Conservation (phyloP, 2,329 filamentous ascomycete species). For the Fonsecaea erecta region DNA sequence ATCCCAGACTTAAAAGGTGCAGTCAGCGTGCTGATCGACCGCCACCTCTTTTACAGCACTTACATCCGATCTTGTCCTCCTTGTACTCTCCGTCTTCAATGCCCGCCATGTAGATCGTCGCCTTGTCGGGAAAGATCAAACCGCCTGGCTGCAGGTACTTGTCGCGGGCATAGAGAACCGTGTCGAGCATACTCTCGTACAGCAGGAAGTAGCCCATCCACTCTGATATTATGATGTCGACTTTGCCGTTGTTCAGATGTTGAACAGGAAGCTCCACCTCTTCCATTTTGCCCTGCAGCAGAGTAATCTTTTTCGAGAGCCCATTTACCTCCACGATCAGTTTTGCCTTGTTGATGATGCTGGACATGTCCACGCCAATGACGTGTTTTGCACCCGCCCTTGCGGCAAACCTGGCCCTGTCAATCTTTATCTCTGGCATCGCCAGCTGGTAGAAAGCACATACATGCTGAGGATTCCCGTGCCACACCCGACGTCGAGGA, state of each 20-base stretch:
- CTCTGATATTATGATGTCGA: slow-evolving; percentile 99
- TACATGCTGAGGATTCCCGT: slow-evolving; percentile 99
- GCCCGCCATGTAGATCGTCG: slow-evolving; percentile 92
- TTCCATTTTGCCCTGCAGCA: slow-evolving; percentile 99
- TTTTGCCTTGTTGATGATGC: slow-evolving; percentile 97
- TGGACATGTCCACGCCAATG: slow-evolving; percentile 99
- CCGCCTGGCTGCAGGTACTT: slow-evolving; percentile 84
- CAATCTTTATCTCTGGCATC: slow-evolving; percentile 20
- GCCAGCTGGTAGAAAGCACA: slow-evolving; percentile 4
- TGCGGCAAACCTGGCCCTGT: slow-evolving; percentile 78
- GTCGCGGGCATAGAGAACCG: slow-evolving; percentile 94
- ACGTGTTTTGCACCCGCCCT: slow-evolving; percentile 97
- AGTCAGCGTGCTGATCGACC: slow-evolving; percentile 14
- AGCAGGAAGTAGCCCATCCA: slow-evolving; percentile 99
- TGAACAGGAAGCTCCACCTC: slow-evolving; percentile 91
- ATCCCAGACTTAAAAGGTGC: slow-evolving; percentile 81
- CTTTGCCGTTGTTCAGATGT: slow-evolving; percentile 60
- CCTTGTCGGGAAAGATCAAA: slow-evolving; percentile 98
- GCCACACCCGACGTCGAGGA: slow-evolving; percentile 96
- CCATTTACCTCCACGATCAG: slow-evolving; percentile 94
- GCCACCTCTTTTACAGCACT: slow-evolving; percentile 47
- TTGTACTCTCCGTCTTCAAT: slow-evolving; percentile 99
- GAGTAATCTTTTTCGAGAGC: slow-evolving; percentile 92
- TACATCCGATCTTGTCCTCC: slow-evolving; percentile 99
- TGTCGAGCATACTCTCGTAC: slow-evolving; percentile 99